Base-by-base conservation (phyloP, 495 filamentous ascomycete species). In the Mytilinidion resinicola region DNA sequence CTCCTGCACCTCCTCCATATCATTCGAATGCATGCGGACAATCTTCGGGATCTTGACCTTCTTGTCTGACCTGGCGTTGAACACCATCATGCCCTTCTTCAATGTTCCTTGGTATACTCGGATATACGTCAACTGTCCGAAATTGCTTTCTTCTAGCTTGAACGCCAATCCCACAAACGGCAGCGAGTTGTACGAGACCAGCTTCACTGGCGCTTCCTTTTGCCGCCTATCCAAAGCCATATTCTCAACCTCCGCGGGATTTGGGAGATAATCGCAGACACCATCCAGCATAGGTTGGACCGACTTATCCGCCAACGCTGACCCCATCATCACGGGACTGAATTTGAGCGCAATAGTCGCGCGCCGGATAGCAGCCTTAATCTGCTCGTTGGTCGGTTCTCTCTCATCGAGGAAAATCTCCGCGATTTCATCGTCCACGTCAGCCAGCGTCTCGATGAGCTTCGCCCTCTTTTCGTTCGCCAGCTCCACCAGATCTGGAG, bases 101-200 rank as follows among this genome's bases (percentile, higher is more conserved):
- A 99, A 75, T 19, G 82, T 82, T 61, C 95, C 95, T 73, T 99
- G 95, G 77, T 99, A 99, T 25, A 99, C 95, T 63, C 95, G 90
- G 57, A 99, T 92, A 72, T 97, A 99, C 50, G 95, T 99, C 66
- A 99, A 79, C 73, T 99, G 95, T 42, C 95, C 95, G 69, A 95
- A 99, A 68, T 95, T 96, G 77, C 90, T 95, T 74, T 99, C 95
- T 80, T 97, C 95, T 36, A 99, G 83, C 77, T 99, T 99, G 80
- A 99, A 99, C 19, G 95, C 95, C 53, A 99, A 77, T 41, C 95
- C 95, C 39, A 97, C 91, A 59, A 99, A 95, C 1, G 95, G 95
- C 7, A 92, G 77, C 6, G 88, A 87, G 72, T 90, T 91, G 74
- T 96, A 97, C 4, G 95, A 88, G 12, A 96, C 80, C 33, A 99